These are phyloP conservation scores for Rhododendron vialii DNA, from an alignment of 148 eudicot species.

Conservation along the genomic window DNA sequence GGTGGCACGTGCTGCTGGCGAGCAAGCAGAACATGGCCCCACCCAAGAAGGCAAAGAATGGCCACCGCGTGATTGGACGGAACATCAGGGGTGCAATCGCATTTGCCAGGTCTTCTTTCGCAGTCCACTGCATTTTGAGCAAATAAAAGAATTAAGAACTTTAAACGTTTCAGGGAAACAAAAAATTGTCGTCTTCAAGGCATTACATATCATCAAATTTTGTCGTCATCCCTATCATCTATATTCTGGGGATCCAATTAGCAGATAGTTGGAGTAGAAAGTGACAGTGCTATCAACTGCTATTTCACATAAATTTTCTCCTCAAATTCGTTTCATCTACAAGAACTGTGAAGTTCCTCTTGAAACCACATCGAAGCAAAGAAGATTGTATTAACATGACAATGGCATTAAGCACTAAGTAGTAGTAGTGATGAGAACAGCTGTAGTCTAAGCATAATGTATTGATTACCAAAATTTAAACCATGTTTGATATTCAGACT, in stretches of 20 bases:
- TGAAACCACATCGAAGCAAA: not conserved
- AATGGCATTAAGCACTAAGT: not conserved
- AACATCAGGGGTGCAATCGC: conserved; percentile 56
- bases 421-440: not conserved
- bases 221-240: not conserved
- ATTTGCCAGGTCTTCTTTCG: conserved; percentile 66
- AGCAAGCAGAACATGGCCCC: conserved; percentile 97
- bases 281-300: not conserved
- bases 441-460: not conserved
- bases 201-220: not conserved
- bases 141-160: not conserved
- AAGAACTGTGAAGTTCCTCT: not conserved
- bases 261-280: not conserved
- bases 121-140: conserved; percentile 43
- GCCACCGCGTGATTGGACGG: conserved; percentile 88
- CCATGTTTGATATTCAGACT: not conserved
- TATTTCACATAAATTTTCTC: not conserved
- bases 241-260: not conserved
- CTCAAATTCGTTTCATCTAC: not conserved
- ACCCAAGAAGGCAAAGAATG: conserved; percentile 83
- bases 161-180: not conserved
- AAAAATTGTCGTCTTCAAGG: not conserved
- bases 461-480: not conserved
- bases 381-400: not conserved
- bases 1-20: conserved; percentile 91